These are phyloP conservation scores for Trichosporon ovoides DNA, from an alignment of 1,284 basidiomycete genomes.

Conservation along the genomic window DNA sequence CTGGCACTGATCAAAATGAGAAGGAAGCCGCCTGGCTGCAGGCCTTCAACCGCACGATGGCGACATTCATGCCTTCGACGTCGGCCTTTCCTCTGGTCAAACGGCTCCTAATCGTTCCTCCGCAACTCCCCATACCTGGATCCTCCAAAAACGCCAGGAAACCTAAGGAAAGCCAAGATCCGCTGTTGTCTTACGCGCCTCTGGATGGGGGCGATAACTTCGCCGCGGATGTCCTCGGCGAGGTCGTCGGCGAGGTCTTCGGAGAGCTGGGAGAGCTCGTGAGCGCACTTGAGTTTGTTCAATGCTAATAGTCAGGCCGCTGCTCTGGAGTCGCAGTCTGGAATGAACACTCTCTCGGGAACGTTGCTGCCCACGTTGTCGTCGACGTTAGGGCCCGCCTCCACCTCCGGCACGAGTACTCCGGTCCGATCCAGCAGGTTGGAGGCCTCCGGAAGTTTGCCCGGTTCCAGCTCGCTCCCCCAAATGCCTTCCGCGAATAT, in stretches of 20 bases:
- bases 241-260: constrained; percentile 75
- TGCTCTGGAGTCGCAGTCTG: constrained; percentile 45
- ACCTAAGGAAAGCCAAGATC: neutral
- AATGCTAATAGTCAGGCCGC: constrained; percentile 34
- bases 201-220: constrained; percentile 50
- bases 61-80: constrained; percentile 53
- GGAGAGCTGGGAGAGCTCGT: constrained; percentile 70
- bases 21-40: constrained; percentile 15
- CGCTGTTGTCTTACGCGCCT: constrained; percentile 27
- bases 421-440: neutral
- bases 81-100: constrained; percentile 67
- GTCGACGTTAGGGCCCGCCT: constrained; percentile 19
- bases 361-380: constrained; percentile 45
- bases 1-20: constrained; percentile 4
- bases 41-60: constrained; percentile 36
- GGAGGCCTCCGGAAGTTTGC: neutral
- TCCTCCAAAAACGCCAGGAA: neutral
- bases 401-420: constrained; percentile 5
- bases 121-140: constrained; percentile 18
- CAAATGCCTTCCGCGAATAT: constrained; percentile 17
- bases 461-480: constrained; percentile 20
- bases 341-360: constrained; percentile 45
- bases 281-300: constrained; percentile 11
- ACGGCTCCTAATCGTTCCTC: constrained; percentile 52
- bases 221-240: constrained; percentile 75